Percentiles rank a stretch among this genome's conserved stretches.
These are phyloP conservation scores for Ramaria rubella DNA, from an alignment of 768 basidiomycete genomes.

Conservation along the genomic window DNA sequence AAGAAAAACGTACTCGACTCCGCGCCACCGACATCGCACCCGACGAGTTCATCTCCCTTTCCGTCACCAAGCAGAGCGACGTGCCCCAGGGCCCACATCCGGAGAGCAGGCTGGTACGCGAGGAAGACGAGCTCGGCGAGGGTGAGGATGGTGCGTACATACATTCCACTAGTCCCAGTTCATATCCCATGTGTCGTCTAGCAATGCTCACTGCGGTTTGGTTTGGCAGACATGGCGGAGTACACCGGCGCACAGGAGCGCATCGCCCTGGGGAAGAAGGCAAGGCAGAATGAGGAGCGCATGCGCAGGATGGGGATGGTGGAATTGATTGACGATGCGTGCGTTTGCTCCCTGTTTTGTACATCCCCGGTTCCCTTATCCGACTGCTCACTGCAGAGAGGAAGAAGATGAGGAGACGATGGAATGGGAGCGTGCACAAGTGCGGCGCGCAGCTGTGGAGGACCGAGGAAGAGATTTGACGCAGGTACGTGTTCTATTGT, in stretches of 20 bases:
- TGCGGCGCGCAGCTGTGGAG: constrained; percentile 64
- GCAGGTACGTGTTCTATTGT: constrained; percentile 6
- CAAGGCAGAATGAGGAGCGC: constrained; percentile 59
- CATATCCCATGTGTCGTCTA: neutral
- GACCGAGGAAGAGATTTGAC: constrained; percentile 18
- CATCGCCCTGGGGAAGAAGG: constrained; percentile 80
- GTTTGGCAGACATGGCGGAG: constrained; percentile 72
- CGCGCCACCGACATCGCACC: constrained; percentile 36
- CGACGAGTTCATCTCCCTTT: constrained; percentile 76
- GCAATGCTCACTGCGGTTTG: neutral
- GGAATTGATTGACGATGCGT: constrained; percentile 81
- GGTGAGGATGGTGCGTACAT: constrained; percentile 68
- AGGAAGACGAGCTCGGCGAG: constrained; percentile 85
- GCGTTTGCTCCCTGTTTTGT: constrained; percentile 28
- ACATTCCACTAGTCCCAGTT: neutral
- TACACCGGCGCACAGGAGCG: constrained; percentile 84
- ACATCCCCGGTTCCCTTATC: constrained; percentile 4
- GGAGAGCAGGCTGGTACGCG: constrained; percentile 71
- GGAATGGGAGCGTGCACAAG: constrained; percentile 82
- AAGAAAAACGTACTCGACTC: constrained; percentile 66
- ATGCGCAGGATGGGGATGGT: constrained; percentile 65
- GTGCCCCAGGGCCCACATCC: constrained; percentile 70
- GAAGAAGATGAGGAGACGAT: constrained; percentile 79
- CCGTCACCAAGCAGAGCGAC: constrained; percentile 52
- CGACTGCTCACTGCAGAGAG: constrained; percentile 36